Evolutionary conservation across 2,329 filamentous ascomycete species (phyloP).

Genomic region (Raffaelea ambrosiae): DNA sequence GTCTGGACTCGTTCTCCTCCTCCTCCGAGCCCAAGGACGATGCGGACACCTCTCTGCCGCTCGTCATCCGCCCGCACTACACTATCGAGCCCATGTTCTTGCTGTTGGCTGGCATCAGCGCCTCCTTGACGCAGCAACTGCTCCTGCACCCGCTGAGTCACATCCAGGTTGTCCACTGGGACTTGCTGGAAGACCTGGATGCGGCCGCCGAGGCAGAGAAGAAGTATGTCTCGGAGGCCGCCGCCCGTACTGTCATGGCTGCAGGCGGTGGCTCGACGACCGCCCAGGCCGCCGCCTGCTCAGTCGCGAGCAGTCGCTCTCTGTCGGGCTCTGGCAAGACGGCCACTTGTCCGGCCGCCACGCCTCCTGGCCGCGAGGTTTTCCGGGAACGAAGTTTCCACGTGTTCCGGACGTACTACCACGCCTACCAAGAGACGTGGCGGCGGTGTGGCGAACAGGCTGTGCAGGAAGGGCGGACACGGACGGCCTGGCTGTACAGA

Average conservation of each 20-base stretch:
- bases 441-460: conserved; percentile 52
- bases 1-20: conserved; percentile 1
- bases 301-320: no score
- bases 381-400: conserved; percentile 28
- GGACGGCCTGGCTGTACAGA: conserved; percentile 57
- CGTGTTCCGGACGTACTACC: conserved; percentile 58
- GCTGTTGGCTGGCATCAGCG: conserved; percentile 58
- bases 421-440: conserved; percentile 62
- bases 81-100: conserved; percentile 66
- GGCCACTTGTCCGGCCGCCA: conserved; percentile 1
- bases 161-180: conserved; percentile 65
- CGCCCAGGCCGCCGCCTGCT: no score
- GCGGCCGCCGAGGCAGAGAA: conserved; percentile 21
- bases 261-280: neutral
- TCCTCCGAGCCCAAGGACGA: neutral
- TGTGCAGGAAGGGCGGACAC: conserved; percentile 42
- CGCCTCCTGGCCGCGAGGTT: conserved; percentile 17
- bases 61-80: conserved; percentile 63
- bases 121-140: conserved; percentile 59
- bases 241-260: neutral
- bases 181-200: conserved; percentile 64
- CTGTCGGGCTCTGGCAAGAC: neutral
- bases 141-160: conserved; percentile 64
- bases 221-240: neutral
- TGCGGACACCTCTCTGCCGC: conserved; percentile 18